Evolutionary conservation across 2,329 filamentous ascomycete genomes (phyloP), one percentile per base, ranked within the genome.

Genomic region (Atkinsonella texensis): DNA sequence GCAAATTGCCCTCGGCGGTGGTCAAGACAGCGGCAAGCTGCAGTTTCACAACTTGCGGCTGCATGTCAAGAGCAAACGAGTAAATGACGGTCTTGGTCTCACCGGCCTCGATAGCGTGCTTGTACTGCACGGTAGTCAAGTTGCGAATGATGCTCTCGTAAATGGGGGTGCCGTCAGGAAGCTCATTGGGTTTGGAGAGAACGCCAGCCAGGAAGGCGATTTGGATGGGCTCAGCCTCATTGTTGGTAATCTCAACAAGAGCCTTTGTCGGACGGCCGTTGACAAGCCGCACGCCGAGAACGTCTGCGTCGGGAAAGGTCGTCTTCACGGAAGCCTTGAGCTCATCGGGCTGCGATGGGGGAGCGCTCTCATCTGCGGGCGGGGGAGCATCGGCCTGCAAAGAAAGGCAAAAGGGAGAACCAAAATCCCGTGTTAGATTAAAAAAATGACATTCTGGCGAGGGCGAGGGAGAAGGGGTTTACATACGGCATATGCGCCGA

Each of bases 281-380:
- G 75, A 97, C 80, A 60, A 97, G 83, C 80, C 95, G 95, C 61
- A 97, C 83, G 62, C 91, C 93, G 61, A 96, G 93, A 70, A 95
- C 84, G 74, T 94, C 88, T 73, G 83, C 67, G 64, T 84, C 74
- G 70, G 80, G 71, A 74, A 82, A 79, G 67, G 74, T 75, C 54
- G 84, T 77, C 58, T 77, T 76, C 60, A 84, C 70, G 51, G 83
- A 79, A 67, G 86, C 82, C 20, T 56, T 52, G 50, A 58, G 50
- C 31, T 55, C 31, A 18, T 54, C 31, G 28, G 53, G 39, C 45
- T 13, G 44, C 46, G 45, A n/a, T 15, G 50, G 5, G 20, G 50
- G 41, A 28, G 23, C 11, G 39, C 45, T 11, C 48, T 20, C 43
- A 33, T 51, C 41, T 46, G 40, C 49, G 17, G 49, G 39, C 15